Percentiles rank a stretch among this genome's conserved stretches.
Conservation (phyloP, 208 protist species). For the Paratrypanosoma confusum region DNA sequence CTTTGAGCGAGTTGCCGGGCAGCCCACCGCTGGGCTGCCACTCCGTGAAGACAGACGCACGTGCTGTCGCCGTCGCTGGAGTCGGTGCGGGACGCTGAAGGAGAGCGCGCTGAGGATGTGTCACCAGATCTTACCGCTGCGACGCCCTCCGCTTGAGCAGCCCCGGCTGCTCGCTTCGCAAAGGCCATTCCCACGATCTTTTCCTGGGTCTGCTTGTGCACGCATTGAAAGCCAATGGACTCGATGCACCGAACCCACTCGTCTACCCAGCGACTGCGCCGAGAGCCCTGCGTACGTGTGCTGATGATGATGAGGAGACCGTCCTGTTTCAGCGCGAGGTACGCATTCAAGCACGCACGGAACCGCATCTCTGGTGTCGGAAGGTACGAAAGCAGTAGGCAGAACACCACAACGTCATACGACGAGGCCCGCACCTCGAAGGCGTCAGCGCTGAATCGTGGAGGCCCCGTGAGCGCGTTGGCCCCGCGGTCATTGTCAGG, state of each 20-base stretch:
- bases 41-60: no score
- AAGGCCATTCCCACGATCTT: constrained; percentile 74
- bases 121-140: no score
- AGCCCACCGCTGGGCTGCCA: no score
- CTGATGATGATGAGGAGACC: constrained; percentile 74
- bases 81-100: no score
- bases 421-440: neutral
- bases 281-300: constrained; percentile 71
- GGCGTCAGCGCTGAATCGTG: neutral
- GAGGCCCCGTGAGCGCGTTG: neutral
- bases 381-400: constrained; percentile 77
- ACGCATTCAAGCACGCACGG: constrained; percentile 64
- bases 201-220: constrained; percentile 44
- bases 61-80: no score
- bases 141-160: neutral
- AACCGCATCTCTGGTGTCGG: constrained; percentile 63
- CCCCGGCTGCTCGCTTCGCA: constrained; percentile 12
- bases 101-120: no score
- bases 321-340: constrained; percentile 47
- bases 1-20: no score
- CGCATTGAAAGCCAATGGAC: constrained; percentile 53
- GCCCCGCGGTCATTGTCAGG: neutral
- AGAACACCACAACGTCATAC: constrained; percentile 74
- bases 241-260: constrained; percentile 48
- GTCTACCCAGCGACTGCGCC: constrained; percentile 41